These are phyloP conservation scores for Secale cereale DNA, from an alignment of 176 grass and related monocot genomes.

Conservation along the genomic window DNA sequence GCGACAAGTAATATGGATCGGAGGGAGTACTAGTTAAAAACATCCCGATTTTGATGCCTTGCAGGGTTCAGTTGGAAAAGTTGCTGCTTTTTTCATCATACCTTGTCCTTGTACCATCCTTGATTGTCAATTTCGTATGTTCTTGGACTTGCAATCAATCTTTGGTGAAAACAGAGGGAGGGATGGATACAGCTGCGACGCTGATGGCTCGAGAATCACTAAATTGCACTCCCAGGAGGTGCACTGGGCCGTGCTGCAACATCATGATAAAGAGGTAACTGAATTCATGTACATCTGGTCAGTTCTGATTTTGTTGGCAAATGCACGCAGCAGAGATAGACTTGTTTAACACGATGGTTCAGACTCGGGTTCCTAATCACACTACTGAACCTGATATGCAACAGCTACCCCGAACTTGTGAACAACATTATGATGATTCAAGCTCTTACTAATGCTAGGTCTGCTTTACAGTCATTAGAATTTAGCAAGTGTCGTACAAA, in stretches of 20 bases:
- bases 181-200: background rate
- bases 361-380: background rate
- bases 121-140: background rate
- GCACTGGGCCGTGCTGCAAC: background rate
- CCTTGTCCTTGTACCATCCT: background rate
- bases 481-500: slow-evolving; percentile 4
- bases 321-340: background rate
- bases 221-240: background rate
- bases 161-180: background rate
- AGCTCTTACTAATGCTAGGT: background rate
- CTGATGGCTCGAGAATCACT: background rate
- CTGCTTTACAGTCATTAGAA: background rate
- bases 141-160: background rate
- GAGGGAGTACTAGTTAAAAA: slow-evolving; percentile 2
- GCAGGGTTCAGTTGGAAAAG: background rate
- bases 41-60: background rate
- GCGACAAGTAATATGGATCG: too few species aligned
- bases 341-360: background rate
- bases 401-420: background rate
- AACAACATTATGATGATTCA: background rate
- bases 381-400: background rate
- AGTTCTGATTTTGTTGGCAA: slow-evolving; percentile 1
- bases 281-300: background rate
- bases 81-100: background rate
- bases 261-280: slow-evolving; percentile 4